Evolutionary conservation across 352 stramenopile genomes (phyloP), one percentile per base, ranked within the genome.

Genomic region (Chrysophaeum taylorii): DNA sequence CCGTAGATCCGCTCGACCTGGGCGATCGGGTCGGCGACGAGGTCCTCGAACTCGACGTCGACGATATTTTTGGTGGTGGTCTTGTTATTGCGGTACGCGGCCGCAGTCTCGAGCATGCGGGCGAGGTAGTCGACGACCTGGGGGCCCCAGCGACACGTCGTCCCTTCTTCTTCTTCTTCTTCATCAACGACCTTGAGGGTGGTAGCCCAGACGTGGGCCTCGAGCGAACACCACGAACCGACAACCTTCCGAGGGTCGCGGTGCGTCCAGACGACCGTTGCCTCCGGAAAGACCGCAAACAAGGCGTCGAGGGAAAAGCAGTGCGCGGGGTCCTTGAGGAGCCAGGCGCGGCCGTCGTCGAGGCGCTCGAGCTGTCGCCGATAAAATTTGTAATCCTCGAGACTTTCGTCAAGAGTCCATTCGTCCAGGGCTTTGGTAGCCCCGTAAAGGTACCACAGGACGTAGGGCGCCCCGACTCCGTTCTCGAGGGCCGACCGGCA

Each of bases 291-390:
- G 9, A 31, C 33, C 12, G 16, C 4, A 23, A 63, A 63, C 7
- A 63, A 23, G 2, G 5, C 7, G n/a, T 33, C 52, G 29, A 63
- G 52, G 9, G n/a, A 38, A 31, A 38, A 38, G 52, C 36, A 31
- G 52, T 63, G 52, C 27, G 12, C 14, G 9, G 52, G 52, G 52
- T 63, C 52, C 52, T 63, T 63, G 2, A 63, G 52, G 52, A 63
- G 52, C 52, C 52, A 63, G 25, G 21, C 12, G 9, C 52, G 7
- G 9, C 27, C 7, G 52, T 35, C 52, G 52, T 36, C 52, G 25
- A n/a, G 48, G 5, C 48, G 18, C 18, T 31, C 21, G 52, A 63
- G 52, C 52, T 63, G 27, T 2, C 7, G 2, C 27, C n/a, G 2
- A 31, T 63, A 63, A 25, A 63, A 63, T 2, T 25, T 31, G 52